phyloP scores from a whole-genome alignment of 1,284 basidiomycete genomes.

The Apiotrichum gamsii region DNA sequence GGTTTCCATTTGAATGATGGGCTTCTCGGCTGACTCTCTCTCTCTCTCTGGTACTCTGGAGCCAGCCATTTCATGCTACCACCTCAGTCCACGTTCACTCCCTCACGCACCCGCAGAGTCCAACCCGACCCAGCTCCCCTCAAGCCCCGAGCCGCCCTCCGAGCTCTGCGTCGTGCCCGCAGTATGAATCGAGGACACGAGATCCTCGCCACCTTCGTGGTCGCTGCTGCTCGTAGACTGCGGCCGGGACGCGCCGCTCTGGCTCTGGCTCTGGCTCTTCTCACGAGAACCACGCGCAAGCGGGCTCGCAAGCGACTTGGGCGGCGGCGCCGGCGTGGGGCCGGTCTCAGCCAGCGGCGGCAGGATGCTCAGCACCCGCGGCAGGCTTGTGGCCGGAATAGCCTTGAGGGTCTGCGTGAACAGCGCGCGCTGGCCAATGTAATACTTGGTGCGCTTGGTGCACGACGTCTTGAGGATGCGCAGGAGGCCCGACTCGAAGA shows the following conservation, averaged over 20 bases:
- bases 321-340: conserved; percentile 15
- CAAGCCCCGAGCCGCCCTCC: conserved; percentile 25
- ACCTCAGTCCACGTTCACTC: no score
- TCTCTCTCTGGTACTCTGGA: no score
- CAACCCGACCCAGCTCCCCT: conserved; percentile 38
- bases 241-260: conserved; percentile 10
- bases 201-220: conserved; percentile 36
- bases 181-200: conserved; percentile 38
- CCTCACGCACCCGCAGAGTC: no score
- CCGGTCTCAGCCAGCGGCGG: conserved; percentile 28
- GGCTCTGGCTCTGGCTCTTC: background rate
- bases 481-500: conserved; percentile 33
- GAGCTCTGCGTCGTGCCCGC: conserved; percentile 21
- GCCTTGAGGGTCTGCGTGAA: conserved; percentile 25
- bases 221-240: conserved; percentile 27
- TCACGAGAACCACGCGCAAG: no score
- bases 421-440: conserved; percentile 31
- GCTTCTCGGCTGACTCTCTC: no score
- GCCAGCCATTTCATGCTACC: no score
- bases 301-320: conserved; percentile 11
- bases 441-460: conserved; percentile 9
- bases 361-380: conserved; percentile 20
- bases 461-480: conserved; percentile 24
- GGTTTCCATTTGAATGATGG: no score
- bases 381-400: conserved; percentile 21